A percentile compares a stretch with the other conserved stretches of the same genome.
Conservation (phyloP, 2,329 filamentous ascomycete species). For the Hypoxylon sp. region DNA sequence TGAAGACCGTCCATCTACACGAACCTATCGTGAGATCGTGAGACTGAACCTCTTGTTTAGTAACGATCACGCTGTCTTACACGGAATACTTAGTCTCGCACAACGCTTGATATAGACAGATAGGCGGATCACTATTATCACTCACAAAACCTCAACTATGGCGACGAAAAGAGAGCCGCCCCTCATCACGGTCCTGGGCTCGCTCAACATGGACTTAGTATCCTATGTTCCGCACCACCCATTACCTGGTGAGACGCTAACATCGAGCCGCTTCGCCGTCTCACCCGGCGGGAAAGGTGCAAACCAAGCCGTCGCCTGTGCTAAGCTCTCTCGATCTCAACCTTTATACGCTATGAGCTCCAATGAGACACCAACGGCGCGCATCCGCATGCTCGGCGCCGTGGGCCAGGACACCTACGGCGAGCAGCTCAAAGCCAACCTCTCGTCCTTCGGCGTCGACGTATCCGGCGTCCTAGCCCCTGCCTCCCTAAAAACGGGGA, state of each 20-base stretch:
- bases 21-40: conserved; percentile 17
- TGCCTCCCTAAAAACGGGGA: conserved; percentile 70
- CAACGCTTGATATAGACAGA: neutral
- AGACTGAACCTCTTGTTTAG: neutral
- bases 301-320: conserved; percentile 93
- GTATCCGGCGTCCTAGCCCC: conserved; percentile 64
- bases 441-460: conserved; percentile 75
- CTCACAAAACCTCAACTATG: conserved; percentile 6
- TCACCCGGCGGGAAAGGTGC: conserved; percentile 94
- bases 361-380: conserved; percentile 52
- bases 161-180: conserved; percentile 58
- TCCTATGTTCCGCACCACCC: conserved; percentile 89
- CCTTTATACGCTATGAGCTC: conserved; percentile 56
- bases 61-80: neutral
- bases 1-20: conserved; percentile 2
- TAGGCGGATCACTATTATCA: neutral
- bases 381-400: conserved; percentile 80
- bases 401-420: conserved; percentile 80
- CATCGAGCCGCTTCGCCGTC: conserved; percentile 81
- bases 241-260: conserved; percentile 87
- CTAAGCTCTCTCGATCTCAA: conserved; percentile 78
- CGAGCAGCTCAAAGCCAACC: conserved; percentile 68
- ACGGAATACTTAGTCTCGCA: neutral
- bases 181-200: conserved; percentile 87
- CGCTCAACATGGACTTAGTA: conserved; percentile 94